Evolutionary conservation across 2,329 filamentous ascomycete genomes (phyloP).

Genomic region (Hortaea sp.): DNA sequence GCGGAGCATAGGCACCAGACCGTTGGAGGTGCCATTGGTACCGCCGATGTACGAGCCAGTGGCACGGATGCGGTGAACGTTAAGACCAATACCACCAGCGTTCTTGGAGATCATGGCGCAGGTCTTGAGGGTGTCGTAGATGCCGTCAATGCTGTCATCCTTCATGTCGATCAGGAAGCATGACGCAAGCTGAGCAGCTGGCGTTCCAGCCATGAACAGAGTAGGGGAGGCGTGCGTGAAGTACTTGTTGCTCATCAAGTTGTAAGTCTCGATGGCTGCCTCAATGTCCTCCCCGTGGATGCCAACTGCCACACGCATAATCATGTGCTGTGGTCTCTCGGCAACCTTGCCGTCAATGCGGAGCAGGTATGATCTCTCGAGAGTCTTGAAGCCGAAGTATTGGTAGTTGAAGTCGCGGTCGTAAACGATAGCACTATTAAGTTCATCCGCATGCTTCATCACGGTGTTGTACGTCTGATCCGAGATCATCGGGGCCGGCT

Average conservation of each 20-base stretch:
- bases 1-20: conserved; percentile 92
- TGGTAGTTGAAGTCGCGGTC: conserved; percentile 99
- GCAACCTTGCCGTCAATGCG: conserved; percentile 93
- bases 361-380: conserved; percentile 94
- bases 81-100: conserved; percentile 93
- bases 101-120: conserved; percentile 99
- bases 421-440: conserved; percentile 98
- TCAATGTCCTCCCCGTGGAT: conserved; percentile 95
- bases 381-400: conserved; percentile 99
- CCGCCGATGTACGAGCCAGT: conserved; percentile 97
- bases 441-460: conserved; percentile 91
- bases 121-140: conserved; percentile 98
- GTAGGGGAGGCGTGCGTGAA: conserved; percentile 98
- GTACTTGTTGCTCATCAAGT: conserved; percentile 96
- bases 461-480: conserved; percentile 82
- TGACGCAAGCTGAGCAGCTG: conserved; percentile 86
- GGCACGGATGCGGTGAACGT: conserved; percentile 91
- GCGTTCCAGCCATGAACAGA: conserved; percentile 95
- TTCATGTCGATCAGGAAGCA: conserved; percentile 99
- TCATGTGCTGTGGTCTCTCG: conserved; percentile 97
- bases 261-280: conserved; percentile 92
- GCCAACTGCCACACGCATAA: conserved; percentile 96
- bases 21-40: conserved; percentile 96
- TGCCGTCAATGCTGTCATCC: conserved; percentile 97
- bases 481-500: conserved; percentile 86